Evolutionary conservation across 495 filamentous ascomycete genomes (phyloP).

Genomic region (Lasiosphaeria hispida): DNA sequence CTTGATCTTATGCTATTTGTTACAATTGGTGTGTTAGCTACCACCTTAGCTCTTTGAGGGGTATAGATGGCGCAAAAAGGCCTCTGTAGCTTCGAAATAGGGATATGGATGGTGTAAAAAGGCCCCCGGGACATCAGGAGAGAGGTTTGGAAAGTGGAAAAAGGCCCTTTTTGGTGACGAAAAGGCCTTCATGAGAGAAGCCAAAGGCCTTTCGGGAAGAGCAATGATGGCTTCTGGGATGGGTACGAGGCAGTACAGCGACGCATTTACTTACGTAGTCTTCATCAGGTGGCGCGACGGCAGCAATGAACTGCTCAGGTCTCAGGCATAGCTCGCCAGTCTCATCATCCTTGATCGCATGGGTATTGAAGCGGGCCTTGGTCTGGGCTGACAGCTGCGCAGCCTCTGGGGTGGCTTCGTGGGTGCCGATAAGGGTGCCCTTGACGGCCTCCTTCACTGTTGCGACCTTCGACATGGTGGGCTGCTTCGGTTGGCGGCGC

Average conservation of each 20-base stretch:
- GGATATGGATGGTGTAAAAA: no score
- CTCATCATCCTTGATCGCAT: slow-evolving; percentile 72
- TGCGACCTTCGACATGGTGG: slow-evolving; percentile 38
- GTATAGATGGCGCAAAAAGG: no score
- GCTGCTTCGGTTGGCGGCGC: not conserved
- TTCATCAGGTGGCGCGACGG: slow-evolving; percentile 80
- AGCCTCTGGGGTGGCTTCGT: slow-evolving; percentile 41
- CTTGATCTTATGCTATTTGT: slow-evolving; percentile 86
- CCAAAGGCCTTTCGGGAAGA: no score
- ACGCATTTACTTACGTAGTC: slow-evolving; percentile 73
- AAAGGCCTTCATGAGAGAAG: no score
- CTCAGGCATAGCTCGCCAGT: slow-evolving; percentile 77
- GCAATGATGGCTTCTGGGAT: no score
- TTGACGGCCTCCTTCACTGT: slow-evolving; percentile 70
- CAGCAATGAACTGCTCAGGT: slow-evolving; percentile 81
- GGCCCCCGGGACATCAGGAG: no score
- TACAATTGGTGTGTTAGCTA: no score
- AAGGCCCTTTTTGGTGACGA: no score
- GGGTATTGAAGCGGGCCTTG: slow-evolving; percentile 68
- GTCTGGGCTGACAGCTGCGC: slow-evolving; percentile 64
- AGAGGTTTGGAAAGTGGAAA: no score
- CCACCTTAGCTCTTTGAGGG: no score
- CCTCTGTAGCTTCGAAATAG: no score
- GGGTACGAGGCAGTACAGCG: not conserved
- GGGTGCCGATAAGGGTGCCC: slow-evolving; percentile 68